Evolutionary conservation across 768 basidiomycete species (phyloP).

Genomic region (Boletus rubroflammeus): DNA sequence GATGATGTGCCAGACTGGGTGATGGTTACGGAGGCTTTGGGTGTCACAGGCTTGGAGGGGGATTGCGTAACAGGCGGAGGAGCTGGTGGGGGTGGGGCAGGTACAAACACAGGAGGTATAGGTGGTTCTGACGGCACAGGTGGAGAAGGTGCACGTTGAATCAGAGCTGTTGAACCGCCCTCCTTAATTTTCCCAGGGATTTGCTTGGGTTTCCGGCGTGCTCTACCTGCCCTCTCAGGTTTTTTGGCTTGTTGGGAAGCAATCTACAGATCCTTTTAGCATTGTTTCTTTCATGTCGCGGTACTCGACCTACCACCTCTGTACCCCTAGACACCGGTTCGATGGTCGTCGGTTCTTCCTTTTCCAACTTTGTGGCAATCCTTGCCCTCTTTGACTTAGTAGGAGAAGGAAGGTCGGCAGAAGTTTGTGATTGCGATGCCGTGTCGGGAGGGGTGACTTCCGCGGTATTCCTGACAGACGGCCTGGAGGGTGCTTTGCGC

Average conservation of each 20-base stretch:
- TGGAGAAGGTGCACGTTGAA: slow-evolving; percentile 16
- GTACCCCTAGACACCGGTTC: slow-evolving; percentile 1
- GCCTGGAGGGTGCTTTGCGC: slow-evolving; percentile 30
- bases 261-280: slow-evolving; percentile 11
- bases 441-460: slow-evolving; percentile 13
- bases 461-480: slow-evolving; percentile 13
- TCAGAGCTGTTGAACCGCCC: slow-evolving; percentile 1
- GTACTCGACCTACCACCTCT: slow-evolving; percentile 17
- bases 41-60: slow-evolving; percentile 25
- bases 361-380: slow-evolving; percentile 27
- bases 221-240: slow-evolving; percentile 13
- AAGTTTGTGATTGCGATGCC: slow-evolving; percentile 11
- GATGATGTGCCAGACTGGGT: slow-evolving; percentile 31
- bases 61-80: slow-evolving; percentile 11
- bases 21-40: slow-evolving; percentile 34
- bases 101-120: slow-evolving; percentile 18
- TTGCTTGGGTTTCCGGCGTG: slow-evolving; percentile 24
- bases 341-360: slow-evolving; percentile 14
- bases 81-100: slow-evolving; percentile 2
- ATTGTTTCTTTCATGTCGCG: not conserved
- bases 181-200: slow-evolving; percentile 18
- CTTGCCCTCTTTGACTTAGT: slow-evolving; percentile 32
- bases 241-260: slow-evolving; percentile 12
- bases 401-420: slow-evolving; percentile 21
- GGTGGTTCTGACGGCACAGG: slow-evolving; percentile 2